phyloP scores from a whole-genome alignment of 345 rosid species.

The Zanthoxylum bungeanum region DNA sequence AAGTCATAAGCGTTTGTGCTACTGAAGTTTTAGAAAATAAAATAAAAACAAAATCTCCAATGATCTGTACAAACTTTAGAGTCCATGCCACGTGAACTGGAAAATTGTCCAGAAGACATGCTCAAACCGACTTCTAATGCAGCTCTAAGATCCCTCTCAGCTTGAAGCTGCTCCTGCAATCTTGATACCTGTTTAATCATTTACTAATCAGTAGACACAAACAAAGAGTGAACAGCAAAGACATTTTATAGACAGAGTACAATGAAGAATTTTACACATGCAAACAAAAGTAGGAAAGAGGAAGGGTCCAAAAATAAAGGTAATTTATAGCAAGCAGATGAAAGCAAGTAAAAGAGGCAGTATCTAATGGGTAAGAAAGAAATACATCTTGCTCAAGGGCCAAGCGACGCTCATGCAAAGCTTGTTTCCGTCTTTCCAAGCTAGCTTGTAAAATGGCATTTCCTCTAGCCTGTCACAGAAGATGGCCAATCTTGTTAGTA shows the following conservation, averaged over 20 bases:
- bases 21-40: neutral
- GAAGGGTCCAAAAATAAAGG: neutral
- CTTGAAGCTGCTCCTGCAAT: constrained; percentile 98
- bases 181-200: constrained; percentile 66
- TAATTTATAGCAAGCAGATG: constrained; percentile 6
- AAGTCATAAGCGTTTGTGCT: constrained; percentile 26
- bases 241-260: too few relatives aligned
- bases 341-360: constrained; percentile 10
- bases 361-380: constrained; percentile 22
- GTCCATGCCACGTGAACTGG: too few relatives aligned
- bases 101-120: too few relatives aligned
- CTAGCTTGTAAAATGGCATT: too few relatives aligned
- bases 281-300: neutral
- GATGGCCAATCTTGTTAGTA: too few relatives aligned
- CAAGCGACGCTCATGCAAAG: constrained; percentile 95
- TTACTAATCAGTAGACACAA: constrained; percentile 13
- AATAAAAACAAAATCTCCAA: too few relatives aligned
- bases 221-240: neutral
- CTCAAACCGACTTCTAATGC: too few relatives aligned
- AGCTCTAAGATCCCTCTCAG: constrained; percentile 96
- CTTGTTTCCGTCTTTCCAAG: too few relatives aligned
- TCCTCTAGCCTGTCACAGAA: too few relatives aligned
- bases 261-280: too few relatives aligned
- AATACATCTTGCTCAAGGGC: constrained; percentile 97
- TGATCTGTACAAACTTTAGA: too few relatives aligned